A percentile compares a stretch with the other conserved stretches of the same genome.
Evolutionary conservation across 2,329 filamentous ascomycete species (phyloP).

Genomic region (Fusarium nematophilum): DNA sequence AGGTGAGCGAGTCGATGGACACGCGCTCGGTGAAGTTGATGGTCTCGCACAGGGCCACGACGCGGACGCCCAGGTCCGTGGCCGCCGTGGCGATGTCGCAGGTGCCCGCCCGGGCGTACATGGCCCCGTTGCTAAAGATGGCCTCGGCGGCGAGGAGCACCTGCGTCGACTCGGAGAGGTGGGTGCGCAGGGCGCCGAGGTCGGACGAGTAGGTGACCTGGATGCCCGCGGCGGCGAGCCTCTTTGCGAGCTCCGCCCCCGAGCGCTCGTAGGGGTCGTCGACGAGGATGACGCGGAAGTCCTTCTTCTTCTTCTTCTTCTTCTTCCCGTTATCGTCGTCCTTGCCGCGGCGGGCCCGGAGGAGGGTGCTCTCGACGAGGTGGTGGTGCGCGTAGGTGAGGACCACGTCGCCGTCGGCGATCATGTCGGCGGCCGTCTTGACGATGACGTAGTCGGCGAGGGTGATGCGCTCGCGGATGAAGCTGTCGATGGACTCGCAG

Average conservation of each 20-base stretch:
- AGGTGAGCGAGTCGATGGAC: slow-evolving; percentile 89
- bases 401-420: slow-evolving; percentile 82
- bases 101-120: slow-evolving; percentile 90
- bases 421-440: slow-evolving; percentile 77
- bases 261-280: slow-evolving; percentile 72
- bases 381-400: slow-evolving; percentile 89
- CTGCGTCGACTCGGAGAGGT: slow-evolving; percentile 74
- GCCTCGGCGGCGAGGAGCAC: slow-evolving; percentile 91
- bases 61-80: slow-evolving; percentile 78
- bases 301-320: slow-evolving; percentile 66
- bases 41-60: slow-evolving; percentile 91
- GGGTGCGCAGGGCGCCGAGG: slow-evolving; percentile 79
- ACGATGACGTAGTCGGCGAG: slow-evolving; percentile 89
- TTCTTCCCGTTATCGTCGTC: too few species aligned
- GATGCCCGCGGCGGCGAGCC: slow-evolving; percentile 74
- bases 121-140: slow-evolving; percentile 93
- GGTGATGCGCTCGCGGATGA: slow-evolving; percentile 90
- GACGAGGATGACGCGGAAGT: slow-evolving; percentile 86
- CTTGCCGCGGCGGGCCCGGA: slow-evolving; percentile 68
- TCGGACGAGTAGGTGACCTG: slow-evolving; percentile 83
- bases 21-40: slow-evolving; percentile 92
- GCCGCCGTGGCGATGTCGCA: slow-evolving; percentile 88
- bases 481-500: slow-evolving; percentile 84
- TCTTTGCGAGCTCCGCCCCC: slow-evolving; percentile 72
- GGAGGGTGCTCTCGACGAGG: slow-evolving; percentile 84